A percentile compares a stretch with the other conserved stretches of the same genome.
Conservation (phyloP, 1,284 basidiomycete species). For the Takashimella tepidaria region DNA sequence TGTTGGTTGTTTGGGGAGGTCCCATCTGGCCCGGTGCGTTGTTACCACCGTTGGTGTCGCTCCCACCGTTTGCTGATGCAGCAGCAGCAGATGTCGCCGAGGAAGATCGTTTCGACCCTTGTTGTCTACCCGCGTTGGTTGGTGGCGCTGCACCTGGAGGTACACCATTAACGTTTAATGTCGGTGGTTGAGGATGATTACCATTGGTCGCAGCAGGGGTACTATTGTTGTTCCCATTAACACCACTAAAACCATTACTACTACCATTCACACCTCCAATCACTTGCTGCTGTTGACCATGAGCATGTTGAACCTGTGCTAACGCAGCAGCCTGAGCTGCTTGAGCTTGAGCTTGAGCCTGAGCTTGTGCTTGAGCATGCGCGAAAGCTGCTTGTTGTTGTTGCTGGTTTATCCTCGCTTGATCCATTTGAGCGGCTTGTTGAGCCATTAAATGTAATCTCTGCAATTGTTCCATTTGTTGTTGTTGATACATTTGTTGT, state of each 20-base stretch:
- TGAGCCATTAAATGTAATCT: slow-evolving; percentile 37
- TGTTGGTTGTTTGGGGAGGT: not conserved
- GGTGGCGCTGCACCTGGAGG: not conserved
- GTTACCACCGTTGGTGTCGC: too few relatives aligned
- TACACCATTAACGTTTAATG: not conserved
- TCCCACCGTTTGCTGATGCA: not conserved
- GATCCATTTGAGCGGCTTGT: slow-evolving; percentile 26
- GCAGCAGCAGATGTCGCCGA: not conserved
- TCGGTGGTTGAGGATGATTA: not conserved
- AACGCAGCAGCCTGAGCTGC: slow-evolving; percentile 1
- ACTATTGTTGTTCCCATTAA: not conserved
- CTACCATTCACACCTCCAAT: not conserved
- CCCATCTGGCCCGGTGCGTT: too few relatives aligned
- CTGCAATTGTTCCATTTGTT: slow-evolving; percentile 38
- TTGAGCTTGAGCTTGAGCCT: slow-evolving; percentile 10
- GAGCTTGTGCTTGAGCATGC: slow-evolving; percentile 8
- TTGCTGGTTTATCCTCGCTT: slow-evolving; percentile 29
- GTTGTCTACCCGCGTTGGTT: not conserved
- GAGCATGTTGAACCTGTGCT: slow-evolving; percentile 2
- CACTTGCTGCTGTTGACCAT: not conserved
- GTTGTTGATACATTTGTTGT: slow-evolving; percentile 32
- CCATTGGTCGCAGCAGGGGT: not conserved
- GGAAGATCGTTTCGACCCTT: not conserved
- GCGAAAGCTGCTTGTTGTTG: slow-evolving; percentile 13
- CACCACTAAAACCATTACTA: not conserved